These are phyloP conservation scores for Oropetium thomaeum DNA, from an alignment of 176 grass and related monocot genomes.

Conservation along the genomic window DNA sequence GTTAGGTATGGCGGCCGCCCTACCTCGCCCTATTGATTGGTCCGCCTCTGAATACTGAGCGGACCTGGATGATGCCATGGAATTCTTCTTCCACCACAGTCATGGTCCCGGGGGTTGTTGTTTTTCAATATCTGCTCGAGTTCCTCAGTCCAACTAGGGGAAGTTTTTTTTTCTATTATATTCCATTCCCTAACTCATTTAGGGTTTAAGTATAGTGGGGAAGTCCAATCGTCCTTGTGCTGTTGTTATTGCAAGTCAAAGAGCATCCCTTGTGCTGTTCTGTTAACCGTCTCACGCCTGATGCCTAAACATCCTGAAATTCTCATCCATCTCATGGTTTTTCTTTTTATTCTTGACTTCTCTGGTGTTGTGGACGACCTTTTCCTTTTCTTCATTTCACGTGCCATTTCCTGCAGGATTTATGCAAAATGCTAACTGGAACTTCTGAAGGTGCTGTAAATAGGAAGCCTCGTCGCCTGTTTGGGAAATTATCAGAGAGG, in stretches of 20 bases:
- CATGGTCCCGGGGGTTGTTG: no score
- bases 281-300: constrained; percentile 8
- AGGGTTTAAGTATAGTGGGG: background rate
- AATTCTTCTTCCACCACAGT: no score
- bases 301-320: background rate
- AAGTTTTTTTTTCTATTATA: background rate
- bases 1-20: no score
- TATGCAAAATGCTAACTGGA: constrained; percentile 42
- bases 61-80: background rate
- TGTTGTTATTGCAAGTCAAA: constrained; percentile 1
- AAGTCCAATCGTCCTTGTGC: background rate
- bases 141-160: background rate
- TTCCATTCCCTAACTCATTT: background rate
- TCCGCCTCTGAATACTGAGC: no score
- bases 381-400: constrained; percentile 5
- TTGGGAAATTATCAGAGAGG: constrained; percentile 40
- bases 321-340: background rate
- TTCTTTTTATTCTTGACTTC: background rate
- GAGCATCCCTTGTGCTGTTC: background rate
- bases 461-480: constrained; percentile 35
- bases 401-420: constrained; percentile 31
- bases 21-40: no score
- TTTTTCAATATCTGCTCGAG: background rate
- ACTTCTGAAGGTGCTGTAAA: constrained; percentile 25
- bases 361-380: background rate